Percentiles rank a stretch among this genome's conserved stretches.
These are phyloP conservation scores for Phialemonium atrogriseum DNA, from an alignment of 2,329 filamentous ascomycete species.

Conservation along the genomic window DNA sequence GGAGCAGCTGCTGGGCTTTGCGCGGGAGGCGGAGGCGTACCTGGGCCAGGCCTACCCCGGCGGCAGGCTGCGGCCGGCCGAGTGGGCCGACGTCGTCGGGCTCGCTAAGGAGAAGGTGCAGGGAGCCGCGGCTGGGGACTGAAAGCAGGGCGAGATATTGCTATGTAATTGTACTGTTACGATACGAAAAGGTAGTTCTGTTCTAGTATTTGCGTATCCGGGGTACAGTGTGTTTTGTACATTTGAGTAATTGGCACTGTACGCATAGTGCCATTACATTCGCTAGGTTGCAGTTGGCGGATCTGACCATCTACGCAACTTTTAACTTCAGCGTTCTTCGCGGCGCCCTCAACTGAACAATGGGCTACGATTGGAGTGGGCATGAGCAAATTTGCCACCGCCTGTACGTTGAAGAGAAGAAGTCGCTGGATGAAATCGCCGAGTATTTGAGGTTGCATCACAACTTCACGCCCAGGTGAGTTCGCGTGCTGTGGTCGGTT, in stretches of 20 bases:
- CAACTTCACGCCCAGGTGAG: conserved; percentile 64
- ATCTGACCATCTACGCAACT: too few species aligned
- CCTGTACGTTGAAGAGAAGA: conserved; percentile 71
- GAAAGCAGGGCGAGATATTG: too few species aligned
- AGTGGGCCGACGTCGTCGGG: conserved; percentile 51
- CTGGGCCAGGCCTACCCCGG: conserved; percentile 38
- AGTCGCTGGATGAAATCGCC: conserved; percentile 66
- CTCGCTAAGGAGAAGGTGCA: conserved; percentile 25
- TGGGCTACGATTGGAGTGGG: conserved; percentile 40
- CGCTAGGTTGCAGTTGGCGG: too few species aligned
- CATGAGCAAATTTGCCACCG: conserved; percentile 37
- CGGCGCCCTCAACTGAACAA: too few species aligned
- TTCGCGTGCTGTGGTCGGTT: conserved; percentile 5
- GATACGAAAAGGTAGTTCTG: too few species aligned
- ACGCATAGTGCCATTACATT: too few species aligned
- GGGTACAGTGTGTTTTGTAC: too few species aligned
- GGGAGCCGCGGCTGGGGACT: too few species aligned
- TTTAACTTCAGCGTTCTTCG: too few species aligned
- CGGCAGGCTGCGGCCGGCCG: conserved; percentile 40
- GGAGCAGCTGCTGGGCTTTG: conserved; percentile 54
- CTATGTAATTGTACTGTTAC: too few species aligned
- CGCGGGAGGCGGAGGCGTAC: conserved; percentile 47
- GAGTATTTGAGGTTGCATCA: conserved; percentile 56
- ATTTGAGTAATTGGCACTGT: too few species aligned
- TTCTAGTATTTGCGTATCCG: too few species aligned